Conservation (phyloP, 495 filamentous ascomycete species). For the Neurospora sp. region DNA sequence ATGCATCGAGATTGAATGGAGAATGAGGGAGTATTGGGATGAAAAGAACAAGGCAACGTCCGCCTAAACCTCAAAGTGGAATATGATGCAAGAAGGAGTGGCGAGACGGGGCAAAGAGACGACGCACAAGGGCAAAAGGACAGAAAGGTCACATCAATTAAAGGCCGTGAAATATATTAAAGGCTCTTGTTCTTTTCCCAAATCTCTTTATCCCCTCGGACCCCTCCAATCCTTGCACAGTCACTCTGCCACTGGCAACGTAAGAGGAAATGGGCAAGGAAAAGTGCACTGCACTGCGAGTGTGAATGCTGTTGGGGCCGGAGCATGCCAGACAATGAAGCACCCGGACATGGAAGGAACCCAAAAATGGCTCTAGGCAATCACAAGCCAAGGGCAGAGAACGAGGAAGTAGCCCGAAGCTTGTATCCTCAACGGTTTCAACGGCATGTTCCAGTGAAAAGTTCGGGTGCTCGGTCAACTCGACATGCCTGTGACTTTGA, state of each 20-base stretch:
- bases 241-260: not conserved
- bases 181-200: not conserved
- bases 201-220: constrained; percentile 15
- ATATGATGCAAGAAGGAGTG: constrained; percentile 4
- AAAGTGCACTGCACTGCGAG: not conserved
- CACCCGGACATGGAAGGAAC: constrained; percentile 26
- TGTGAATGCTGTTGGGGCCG: not conserved
- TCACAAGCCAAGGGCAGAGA: constrained; percentile 1
- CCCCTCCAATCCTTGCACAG: not conserved
- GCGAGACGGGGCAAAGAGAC: constrained; percentile 16
- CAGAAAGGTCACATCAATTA: constrained; percentile 18
- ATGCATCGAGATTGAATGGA: not conserved
- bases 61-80: not conserved
- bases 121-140: constrained; percentile 2
- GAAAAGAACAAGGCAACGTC: not conserved
- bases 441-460: not conserved
- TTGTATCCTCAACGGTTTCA: not conserved
- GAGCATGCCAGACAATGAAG: constrained; percentile 17
- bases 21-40: not conserved
- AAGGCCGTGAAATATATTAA: constrained; percentile 16
- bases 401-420: not conserved
- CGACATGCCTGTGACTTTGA: not conserved
- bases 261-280: not conserved
- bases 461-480: not conserved
- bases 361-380: not conserved